Evolutionary conservation across 139 green algal genomes (phyloP).

Genomic region (Coelastrella sp.): DNA sequence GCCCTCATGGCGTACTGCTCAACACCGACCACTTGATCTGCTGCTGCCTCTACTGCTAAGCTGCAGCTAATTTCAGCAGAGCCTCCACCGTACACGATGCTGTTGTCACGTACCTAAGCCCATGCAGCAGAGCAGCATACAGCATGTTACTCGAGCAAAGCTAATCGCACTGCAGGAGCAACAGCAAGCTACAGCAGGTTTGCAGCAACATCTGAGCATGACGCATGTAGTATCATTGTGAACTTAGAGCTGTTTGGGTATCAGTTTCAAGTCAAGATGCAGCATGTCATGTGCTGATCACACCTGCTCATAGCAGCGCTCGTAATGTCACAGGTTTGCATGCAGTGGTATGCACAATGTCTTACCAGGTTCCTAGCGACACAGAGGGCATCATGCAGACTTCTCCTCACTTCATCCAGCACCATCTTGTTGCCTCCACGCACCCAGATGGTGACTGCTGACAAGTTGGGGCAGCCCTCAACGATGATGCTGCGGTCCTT

Average conservation of each 20-base stretch:
- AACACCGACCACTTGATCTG: constrained; percentile 85
- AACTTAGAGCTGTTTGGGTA: too few species aligned
- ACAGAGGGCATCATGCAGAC: constrained; percentile 98
- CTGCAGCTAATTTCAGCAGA: constrained; percentile 93
- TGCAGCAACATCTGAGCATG: too few species aligned
- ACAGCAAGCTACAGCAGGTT: too few species aligned
- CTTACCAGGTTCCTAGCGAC: constrained; percentile 98
- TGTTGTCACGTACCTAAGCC: constrained; percentile 86
- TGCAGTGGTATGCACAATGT: too few species aligned
- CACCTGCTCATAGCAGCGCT: too few species aligned
- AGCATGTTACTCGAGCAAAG: not conserved
- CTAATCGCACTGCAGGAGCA: too few species aligned
- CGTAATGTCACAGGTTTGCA: too few species aligned
- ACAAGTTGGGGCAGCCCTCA: constrained; percentile 93
- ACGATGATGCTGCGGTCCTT: constrained; percentile 97
- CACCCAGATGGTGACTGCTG: constrained; percentile 97
- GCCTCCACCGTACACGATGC: constrained; percentile 97
- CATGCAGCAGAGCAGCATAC: not conserved
- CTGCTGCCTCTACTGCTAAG: constrained; percentile 91
- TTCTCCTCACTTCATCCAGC: constrained; percentile 93
- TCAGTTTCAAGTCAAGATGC: too few species aligned
- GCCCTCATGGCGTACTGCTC: constrained; percentile 98
- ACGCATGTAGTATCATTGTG: too few species aligned
- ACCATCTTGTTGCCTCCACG: constrained; percentile 95
- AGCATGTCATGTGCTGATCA: too few species aligned